phyloP scores from a whole-genome alignment of 1,284 basidiomycete species.

The Cutaneotrichosporon arboriforme region DNA sequence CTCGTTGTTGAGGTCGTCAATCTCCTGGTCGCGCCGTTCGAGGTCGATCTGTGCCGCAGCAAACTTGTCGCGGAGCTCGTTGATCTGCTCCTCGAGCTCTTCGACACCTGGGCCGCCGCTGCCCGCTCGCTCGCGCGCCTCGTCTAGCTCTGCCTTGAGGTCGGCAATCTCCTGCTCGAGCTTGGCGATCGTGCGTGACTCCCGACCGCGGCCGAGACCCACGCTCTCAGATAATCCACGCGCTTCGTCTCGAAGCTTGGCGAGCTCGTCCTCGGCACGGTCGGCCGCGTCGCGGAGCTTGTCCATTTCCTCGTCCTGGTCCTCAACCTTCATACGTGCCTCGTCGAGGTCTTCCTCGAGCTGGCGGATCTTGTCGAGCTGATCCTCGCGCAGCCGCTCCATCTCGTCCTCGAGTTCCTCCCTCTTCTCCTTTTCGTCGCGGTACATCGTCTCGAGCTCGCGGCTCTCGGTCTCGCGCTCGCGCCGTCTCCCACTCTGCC shows the following conservation, averaged over 20 bases:
- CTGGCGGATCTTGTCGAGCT: conserved; percentile 60
- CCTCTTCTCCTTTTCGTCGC: conserved; percentile 39
- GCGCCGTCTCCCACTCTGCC: conserved; percentile 31
- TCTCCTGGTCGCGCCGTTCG: conserved; percentile 45
- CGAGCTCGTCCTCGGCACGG: conserved; percentile 57
- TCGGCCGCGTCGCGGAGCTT: conserved; percentile 50
- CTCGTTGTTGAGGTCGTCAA: conserved; percentile 47
- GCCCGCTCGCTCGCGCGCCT: conserved; percentile 12
- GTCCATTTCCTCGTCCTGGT: conserved; percentile 58
- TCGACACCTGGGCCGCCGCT: conserved; percentile 23
- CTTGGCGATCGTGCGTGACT: conserved; percentile 57
- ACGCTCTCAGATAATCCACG: conserved; percentile 25
- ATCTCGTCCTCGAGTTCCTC: conserved; percentile 27
- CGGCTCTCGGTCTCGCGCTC: conserved; percentile 16
- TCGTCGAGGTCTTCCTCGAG: conserved; percentile 64
- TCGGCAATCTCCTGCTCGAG: conserved; percentile 57
- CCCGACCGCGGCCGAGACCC: conserved; percentile 53
- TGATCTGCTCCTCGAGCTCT: conserved; percentile 43
- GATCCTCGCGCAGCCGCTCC: conserved; percentile 54
- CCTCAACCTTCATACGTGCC: conserved; percentile 50
- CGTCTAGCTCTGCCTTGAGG: conserved; percentile 31
- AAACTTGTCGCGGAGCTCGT: conserved; percentile 44
- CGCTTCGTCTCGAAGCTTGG: conserved; percentile 56
- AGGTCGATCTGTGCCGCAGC: conserved; percentile 45
- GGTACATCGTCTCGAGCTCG: conserved; percentile 35